Base-by-base conservation (phyloP, 805 yeast species). In the Ogataea neopini region DNA sequence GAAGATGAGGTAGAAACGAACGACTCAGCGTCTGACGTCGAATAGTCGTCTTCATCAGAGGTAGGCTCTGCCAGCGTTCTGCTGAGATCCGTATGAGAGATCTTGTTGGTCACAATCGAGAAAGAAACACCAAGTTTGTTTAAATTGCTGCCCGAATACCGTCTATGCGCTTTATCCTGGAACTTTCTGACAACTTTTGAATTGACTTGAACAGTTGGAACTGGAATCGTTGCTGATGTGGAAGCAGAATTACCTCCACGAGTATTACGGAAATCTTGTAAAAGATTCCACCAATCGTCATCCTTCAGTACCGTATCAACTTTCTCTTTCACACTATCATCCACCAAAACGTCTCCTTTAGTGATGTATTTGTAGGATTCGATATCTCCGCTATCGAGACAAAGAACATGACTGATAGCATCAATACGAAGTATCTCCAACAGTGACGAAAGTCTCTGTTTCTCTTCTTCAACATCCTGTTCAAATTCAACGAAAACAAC, bases 201-300 rank as follows among this genome's bases (percentile, higher is more conserved):
- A 47, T 56, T 58, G 33, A 63, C 50, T 40, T 55, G 58, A 11
- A 55, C 43, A 20, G 51, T 51, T 8, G 59, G 56, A 10, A 53
- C 33, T 2, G 57, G 51, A 11, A 38, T 30, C 1, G 45, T 13
- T n/a, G 38, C n/a, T 2, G 36, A 18, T 4, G 20, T 14, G 2
- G 41, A 22, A n/a, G 25, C 25, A 22, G 44, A 29, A 1, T 25
- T 34, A 2, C 49, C 39, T 9, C 17, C 34, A 30, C 17, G 34
- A 6, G 48, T 23, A 2, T 40, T 56, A 48, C 97, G 75, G 0
- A 86, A 83, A 38, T 75, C 79, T 30, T 73, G 69, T 44, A 89
- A 68, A 47, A 84, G 84, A 38, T 68, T 68, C 97, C 97, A 94
- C 97, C 98, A 92, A 44, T 80, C 84, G 47, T 86, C 91, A n/a